Conservation (phyloP, 192 early-diverging fungal species). For the Kappamyces sp. region DNA sequence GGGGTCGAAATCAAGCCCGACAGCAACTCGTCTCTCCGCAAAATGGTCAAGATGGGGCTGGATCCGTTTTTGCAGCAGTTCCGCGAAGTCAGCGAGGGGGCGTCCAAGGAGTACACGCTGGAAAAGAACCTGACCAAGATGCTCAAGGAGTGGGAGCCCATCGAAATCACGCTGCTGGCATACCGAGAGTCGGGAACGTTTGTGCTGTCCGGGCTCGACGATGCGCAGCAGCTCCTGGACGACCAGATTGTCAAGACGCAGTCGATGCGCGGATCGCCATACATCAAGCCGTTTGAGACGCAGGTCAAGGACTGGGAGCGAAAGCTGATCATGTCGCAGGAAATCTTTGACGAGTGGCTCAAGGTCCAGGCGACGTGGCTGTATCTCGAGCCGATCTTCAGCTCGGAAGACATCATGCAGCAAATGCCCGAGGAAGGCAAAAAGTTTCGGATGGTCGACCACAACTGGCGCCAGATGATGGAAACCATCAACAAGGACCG, state of each 20-base stretch:
- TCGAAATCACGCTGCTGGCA: conserved; percentile 47
- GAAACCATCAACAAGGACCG: conserved; percentile 45
- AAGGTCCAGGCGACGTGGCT: conserved; percentile 65
- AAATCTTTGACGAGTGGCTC: conserved; percentile 60
- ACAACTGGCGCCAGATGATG: conserved; percentile 56
- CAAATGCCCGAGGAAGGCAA: conserved; percentile 64
- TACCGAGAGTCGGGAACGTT: conserved; percentile 57
- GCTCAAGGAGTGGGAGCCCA: conserved; percentile 51
- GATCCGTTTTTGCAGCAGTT: conserved; percentile 45
- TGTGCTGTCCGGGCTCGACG: conserved; percentile 51
- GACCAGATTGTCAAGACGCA: conserved; percentile 66
- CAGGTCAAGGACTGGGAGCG: conserved; percentile 60
- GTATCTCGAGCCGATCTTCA: conserved; percentile 60
- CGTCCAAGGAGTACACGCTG: conserved; percentile 58
- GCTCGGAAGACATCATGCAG: conserved; percentile 62
- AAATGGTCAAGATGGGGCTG: conserved; percentile 55
- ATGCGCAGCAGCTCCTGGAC: conserved; percentile 56
- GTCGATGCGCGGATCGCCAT: conserved; percentile 62
- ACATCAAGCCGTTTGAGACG: conserved; percentile 58
- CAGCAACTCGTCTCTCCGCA: conserved; percentile 39
- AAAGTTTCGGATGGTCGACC: conserved; percentile 55
- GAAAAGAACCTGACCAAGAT: conserved; percentile 63
- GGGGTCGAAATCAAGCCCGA: conserved; percentile 52
- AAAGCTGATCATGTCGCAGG: conserved; percentile 49
- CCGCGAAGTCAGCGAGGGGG: conserved; percentile 56